Evolutionary conservation across 2,329 filamentous ascomycete species (phyloP).

Genomic region (Neurospora sp.): DNA sequence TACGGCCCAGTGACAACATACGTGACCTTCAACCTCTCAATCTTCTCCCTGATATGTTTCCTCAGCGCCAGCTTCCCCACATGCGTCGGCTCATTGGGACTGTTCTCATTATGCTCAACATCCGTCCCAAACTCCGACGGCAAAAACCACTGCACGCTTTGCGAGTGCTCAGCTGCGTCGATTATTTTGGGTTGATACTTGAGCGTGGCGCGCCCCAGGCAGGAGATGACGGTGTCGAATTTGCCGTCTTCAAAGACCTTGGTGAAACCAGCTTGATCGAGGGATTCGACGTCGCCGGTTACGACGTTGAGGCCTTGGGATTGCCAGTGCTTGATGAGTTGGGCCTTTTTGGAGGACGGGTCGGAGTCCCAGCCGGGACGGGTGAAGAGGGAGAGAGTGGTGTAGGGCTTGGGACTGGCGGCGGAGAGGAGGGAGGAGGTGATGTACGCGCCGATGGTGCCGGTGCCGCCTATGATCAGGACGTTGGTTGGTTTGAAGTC

Average conservation of each 20-base stretch:
- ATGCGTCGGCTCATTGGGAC: conserved; percentile 54
- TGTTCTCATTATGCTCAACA: conserved; percentile 47
- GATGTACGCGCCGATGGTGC: conserved; percentile 32
- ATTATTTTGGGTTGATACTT: conserved; percentile 39
- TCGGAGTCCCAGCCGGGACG: conserved; percentile 26
- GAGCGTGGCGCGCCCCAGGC: conserved; percentile 54
- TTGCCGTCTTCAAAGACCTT: conserved; percentile 26
- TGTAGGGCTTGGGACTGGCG: conserved; percentile 22
- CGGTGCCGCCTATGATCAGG: conserved; percentile 31
- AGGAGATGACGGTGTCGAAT: conserved; percentile 53
- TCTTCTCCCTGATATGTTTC: conserved; percentile 43
- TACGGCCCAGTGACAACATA: conserved; percentile 65
- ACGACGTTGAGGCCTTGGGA: conserved; percentile 42
- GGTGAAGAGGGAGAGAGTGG: conserved; percentile 27
- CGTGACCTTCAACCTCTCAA: conserved; percentile 48
- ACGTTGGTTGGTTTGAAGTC: conserved; percentile 19
- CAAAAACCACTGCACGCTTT: conserved; percentile 52
- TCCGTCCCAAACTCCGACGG: conserved; percentile 61
- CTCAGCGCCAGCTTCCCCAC: conserved; percentile 63
- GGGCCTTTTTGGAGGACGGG: conserved; percentile 39
- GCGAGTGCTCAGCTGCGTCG: conserved; percentile 46
- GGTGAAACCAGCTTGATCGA: conserved; percentile 42
- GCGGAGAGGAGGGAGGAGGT: conserved; percentile 24
- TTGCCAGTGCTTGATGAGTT: conserved; percentile 32
- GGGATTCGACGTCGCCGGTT: conserved; percentile 43